These are phyloP conservation scores for Boletales sp. DNA, from an alignment of 768 basidiomycete genomes.

Conservation along the genomic window DNA sequence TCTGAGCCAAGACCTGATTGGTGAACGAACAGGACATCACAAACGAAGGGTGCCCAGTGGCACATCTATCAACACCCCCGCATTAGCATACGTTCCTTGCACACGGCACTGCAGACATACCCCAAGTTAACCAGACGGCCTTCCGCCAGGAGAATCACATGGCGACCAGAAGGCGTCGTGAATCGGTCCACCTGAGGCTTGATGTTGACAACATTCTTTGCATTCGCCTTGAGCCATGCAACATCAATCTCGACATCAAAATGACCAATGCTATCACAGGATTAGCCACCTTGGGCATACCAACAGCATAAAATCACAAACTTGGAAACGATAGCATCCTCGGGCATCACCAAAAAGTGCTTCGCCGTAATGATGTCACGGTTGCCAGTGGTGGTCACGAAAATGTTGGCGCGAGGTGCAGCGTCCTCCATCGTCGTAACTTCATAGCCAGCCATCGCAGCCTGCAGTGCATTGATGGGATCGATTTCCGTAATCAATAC, in stretches of 20 bases:
- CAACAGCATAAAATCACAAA: slow-evolving; percentile 37
- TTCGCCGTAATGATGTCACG: slow-evolving; percentile 91
- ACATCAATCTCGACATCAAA: slow-evolving; percentile 94
- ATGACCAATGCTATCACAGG: slow-evolving; percentile 64
- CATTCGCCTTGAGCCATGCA: slow-evolving; percentile 96
- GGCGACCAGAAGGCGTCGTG: slow-evolving; percentile 89
- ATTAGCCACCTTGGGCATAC: slow-evolving; percentile 7
- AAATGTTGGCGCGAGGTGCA: slow-evolving; percentile 83
- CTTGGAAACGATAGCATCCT: slow-evolving; percentile 99
- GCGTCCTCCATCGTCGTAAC: slow-evolving; percentile 99
- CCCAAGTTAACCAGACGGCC: slow-evolving; percentile 99
- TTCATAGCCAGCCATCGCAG: slow-evolving; percentile 99
- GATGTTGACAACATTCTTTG: slow-evolving; percentile 78
- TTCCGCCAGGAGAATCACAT: slow-evolving; percentile 96
- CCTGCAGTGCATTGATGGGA: slow-evolving; percentile 99
- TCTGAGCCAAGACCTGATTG: slow-evolving; percentile 98
- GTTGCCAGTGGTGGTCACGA: slow-evolving; percentile 98
- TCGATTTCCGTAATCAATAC: slow-evolving; percentile 98
- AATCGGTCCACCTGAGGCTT: slow-evolving; percentile 99
- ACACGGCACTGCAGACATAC: slow-evolving; percentile 35
- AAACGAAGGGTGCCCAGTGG: slow-evolving; percentile 97
- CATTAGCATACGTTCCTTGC: slow-evolving; percentile 3
- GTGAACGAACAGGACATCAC: slow-evolving; percentile 99
- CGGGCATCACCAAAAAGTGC: slow-evolving; percentile 93
- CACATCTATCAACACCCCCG: slow-evolving; percentile 53